Evolutionary conservation across 2,329 filamentous ascomycete genomes (phyloP), one percentile per base, ranked within the genome.

Genomic region (Chrysosporium keratinophilum): DNA sequence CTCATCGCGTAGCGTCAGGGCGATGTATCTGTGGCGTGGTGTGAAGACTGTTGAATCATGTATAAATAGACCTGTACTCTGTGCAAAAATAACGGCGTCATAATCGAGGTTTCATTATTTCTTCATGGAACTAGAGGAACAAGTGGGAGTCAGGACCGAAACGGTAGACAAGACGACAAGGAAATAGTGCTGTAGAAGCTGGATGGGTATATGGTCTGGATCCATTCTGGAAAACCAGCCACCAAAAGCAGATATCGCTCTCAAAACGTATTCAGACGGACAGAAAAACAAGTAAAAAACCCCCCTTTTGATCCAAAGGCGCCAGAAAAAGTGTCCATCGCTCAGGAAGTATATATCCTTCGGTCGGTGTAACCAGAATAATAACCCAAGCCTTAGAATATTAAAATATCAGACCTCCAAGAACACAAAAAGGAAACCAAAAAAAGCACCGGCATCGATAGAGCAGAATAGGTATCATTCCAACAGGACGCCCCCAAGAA

Each of bases 401-500:
- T 7, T 15, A 41, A 19, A 41, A 31, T 33, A 19, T 15, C 17
- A 42, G 14, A 19, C 14, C 20, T 20, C 15, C 40, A 40, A 31
- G 14, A 19, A 46, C 3, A 46, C 10, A 28, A 20, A 34, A 42
- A 14, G 37, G 40, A 31, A 28, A 40, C 17, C 39, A 3, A 12
- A 20, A 28, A 44, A 43, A 34, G 23, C 23, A 28, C 2, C 17
- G 34, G 10, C 15, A 47, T 34, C 31, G 10, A 54, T 33, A 41
- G 9, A 48, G 12, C 31, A 56, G 52, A 57, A 56, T 52, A 55
- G 52, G 51, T 51, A 57, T 46, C 59, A 39, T 44, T 52, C 40
- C 41, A 34, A 37, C 7, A 52, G 23, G 23, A 46, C 3, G 15
- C 14, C 37, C 3, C 33, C 15, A 35, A 57, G n/a, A 57, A 55